phyloP scores from a whole-genome alignment of 23 red algal species.

The Gracilaria caudata region DNA sequence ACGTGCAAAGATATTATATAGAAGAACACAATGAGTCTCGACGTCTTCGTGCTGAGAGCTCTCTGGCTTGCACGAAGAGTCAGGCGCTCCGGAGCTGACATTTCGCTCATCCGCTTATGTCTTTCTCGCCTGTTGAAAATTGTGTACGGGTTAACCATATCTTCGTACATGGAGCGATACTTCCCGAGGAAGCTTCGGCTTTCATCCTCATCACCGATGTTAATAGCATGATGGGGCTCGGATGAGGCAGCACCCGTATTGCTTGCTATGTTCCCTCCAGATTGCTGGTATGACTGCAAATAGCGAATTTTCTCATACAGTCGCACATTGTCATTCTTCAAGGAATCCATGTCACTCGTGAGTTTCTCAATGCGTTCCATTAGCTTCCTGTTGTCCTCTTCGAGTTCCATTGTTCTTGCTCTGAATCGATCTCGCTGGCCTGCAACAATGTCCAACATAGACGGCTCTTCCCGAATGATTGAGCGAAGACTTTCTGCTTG shows the following conservation, averaged over 20 bases:
- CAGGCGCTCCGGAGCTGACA: slow-evolving; percentile 75
- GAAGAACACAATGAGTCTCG: slow-evolving; percentile 72
- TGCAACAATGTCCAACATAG: slow-evolving; percentile 82
- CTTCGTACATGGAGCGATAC: slow-evolving; percentile 76
- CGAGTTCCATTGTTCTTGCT: slow-evolving; percentile 71
- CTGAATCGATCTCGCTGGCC: slow-evolving; percentile 85
- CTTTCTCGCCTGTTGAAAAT: slow-evolving; percentile 78
- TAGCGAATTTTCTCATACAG: slow-evolving; percentile 81
- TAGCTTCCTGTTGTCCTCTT: slow-evolving; percentile 75
- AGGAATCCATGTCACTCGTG: slow-evolving; percentile 66
- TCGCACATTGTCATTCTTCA: slow-evolving; percentile 80
- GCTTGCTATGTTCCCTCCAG: slow-evolving; percentile 4
- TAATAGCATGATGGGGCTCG: slow-evolving; percentile 1
- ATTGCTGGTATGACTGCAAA: slow-evolving; percentile 76
- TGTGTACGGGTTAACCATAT: slow-evolving; percentile 79
- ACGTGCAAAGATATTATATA: slow-evolving; percentile 80
- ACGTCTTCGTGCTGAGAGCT: slow-evolving; percentile 58
- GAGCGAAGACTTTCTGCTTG: slow-evolving; percentile 56
- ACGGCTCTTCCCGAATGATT: slow-evolving; percentile 66
- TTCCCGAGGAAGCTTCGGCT: slow-evolving; percentile 50
- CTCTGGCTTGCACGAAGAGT: slow-evolving; percentile 71
- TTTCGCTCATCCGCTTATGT: slow-evolving; percentile 69
- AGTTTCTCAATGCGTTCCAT: slow-evolving; percentile 66
- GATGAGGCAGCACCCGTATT: background rate
- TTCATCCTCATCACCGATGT: slow-evolving; percentile 35